Percentiles rank a stretch among this genome's conserved stretches.
phyloP scores from a whole-genome alignment of 331 rosid genomes.

The Malus hybrid region DNA sequence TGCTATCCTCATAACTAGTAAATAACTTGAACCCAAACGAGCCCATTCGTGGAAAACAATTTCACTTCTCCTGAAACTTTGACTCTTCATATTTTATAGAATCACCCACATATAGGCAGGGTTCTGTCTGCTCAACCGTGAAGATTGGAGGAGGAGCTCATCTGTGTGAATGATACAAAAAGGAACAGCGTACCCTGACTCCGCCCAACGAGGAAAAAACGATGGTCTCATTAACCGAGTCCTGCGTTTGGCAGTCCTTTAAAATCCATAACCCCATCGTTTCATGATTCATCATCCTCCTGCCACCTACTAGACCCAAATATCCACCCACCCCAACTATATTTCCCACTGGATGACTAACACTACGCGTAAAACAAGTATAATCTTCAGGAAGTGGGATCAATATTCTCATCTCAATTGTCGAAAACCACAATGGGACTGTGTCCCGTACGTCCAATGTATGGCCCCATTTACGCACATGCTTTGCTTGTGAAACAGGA shows the following conservation, averaged over 20 bases:
- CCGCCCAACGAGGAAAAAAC: neutral
- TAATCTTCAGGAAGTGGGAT: neutral
- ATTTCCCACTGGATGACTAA: neutral
- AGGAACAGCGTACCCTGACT: neutral
- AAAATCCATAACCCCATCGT: neutral
- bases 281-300: neutral
- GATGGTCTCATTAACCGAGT: neutral
- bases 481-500: neutral
- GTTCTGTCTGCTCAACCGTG: neutral
- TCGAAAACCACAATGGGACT: neutral
- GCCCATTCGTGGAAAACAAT: neutral
- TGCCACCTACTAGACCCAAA: neutral
- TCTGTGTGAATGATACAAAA: neutral
- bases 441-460: neutral
- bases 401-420: neutral
- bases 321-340: slow-evolving; percentile 1
- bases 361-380: neutral
- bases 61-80: neutral
- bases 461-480: neutral
- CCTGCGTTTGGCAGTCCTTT: neutral
- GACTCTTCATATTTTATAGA: neutral
- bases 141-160: neutral
- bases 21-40: neutral
- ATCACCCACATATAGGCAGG: neutral
- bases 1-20: neutral